Evolutionary conservation across 2,329 filamentous ascomycete species (phyloP).

Genomic region (Cordyceps cicadae): DNA sequence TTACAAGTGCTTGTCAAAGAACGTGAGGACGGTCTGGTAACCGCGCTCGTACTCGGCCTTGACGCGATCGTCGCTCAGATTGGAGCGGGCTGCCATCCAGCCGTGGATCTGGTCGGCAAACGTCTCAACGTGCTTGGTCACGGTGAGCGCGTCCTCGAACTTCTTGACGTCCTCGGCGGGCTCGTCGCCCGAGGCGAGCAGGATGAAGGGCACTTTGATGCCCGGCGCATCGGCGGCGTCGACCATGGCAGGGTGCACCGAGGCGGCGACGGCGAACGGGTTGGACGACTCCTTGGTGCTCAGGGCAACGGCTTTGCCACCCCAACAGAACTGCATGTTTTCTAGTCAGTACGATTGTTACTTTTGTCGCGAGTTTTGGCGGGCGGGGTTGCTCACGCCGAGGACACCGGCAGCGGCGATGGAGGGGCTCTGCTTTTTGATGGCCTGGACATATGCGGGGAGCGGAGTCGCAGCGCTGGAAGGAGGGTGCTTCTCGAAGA

Average conservation of each 20-base stretch:
- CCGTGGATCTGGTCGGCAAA: slow-evolving; percentile 62
- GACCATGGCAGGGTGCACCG: slow-evolving; percentile 55
- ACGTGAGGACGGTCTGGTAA: slow-evolving; percentile 50
- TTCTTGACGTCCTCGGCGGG: slow-evolving; percentile 44
- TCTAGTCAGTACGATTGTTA: slow-evolving; percentile 2
- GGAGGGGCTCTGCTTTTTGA: slow-evolving; percentile 42
- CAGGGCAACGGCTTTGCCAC: slow-evolving; percentile 56
- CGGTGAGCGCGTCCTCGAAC: slow-evolving; percentile 45
- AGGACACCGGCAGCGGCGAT: slow-evolving; percentile 53
- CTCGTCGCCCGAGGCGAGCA: slow-evolving; percentile 62
- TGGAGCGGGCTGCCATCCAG: slow-evolving; percentile 62
- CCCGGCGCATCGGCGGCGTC: slow-evolving; percentile 51
- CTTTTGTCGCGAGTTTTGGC: no score
- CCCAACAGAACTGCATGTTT: slow-evolving; percentile 54
- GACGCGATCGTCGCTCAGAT: slow-evolving; percentile 48
- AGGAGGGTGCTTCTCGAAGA: slow-evolving; percentile 46
- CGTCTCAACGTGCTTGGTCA: slow-evolving; percentile 54
- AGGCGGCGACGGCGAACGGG: slow-evolving; percentile 46
- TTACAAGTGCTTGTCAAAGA: slow-evolving; percentile 46
- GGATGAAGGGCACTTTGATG: slow-evolving; percentile 51
- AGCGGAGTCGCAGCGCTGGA: slow-evolving; percentile 40
- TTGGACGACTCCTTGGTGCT: slow-evolving; percentile 40
- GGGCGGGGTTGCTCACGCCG: slow-evolving; percentile 37
- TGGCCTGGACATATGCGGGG: slow-evolving; percentile 46
- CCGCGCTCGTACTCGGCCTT: slow-evolving; percentile 55